These are phyloP conservation scores for Lachancea meyersii DNA, from an alignment of 805 yeast genomes.

Conservation along the genomic window DNA sequence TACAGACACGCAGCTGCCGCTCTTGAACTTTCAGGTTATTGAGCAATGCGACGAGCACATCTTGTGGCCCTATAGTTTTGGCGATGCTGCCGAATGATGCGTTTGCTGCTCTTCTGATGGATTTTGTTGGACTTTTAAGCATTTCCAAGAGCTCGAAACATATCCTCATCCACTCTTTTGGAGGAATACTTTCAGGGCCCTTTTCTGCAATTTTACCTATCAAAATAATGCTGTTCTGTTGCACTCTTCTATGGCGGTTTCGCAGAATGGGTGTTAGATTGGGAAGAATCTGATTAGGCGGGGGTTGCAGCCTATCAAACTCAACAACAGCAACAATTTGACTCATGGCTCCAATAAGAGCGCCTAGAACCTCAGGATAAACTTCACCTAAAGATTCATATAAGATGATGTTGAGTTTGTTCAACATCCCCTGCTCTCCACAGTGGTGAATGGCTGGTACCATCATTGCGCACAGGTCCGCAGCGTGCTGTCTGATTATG, in stretches of 20 bases:
- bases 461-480: slow-evolving; percentile 62
- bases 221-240: slow-evolving; percentile 68
- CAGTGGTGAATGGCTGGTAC: slow-evolving; percentile 64
- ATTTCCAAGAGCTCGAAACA: slow-evolving; percentile 86
- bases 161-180: slow-evolving; percentile 96
- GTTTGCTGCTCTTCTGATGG: slow-evolving; percentile 79
- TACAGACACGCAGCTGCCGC: slow-evolving; percentile 91
- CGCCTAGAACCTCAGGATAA: slow-evolving; percentile 88
- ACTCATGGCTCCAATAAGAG: slow-evolving; percentile 66
- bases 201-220: slow-evolving; percentile 77
- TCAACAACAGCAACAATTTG: slow-evolving; percentile 58
- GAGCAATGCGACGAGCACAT: slow-evolving; percentile 75
- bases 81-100: slow-evolving; percentile 89
- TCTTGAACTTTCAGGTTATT: slow-evolving; percentile 88
- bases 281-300: slow-evolving; percentile 75
- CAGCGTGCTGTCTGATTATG: slow-evolving; percentile 74
- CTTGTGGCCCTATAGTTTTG: slow-evolving; percentile 91
- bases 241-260: slow-evolving; percentile 86
- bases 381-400: slow-evolving; percentile 93
- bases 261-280: slow-evolving; percentile 85
- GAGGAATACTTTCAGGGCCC: slow-evolving; percentile 76
- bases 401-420: slow-evolving; percentile 65
- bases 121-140: slow-evolving; percentile 71
- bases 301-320: slow-evolving; percentile 63
- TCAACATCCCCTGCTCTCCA: slow-evolving; percentile 54